phyloP scores from a whole-genome alignment of 306 rosid genomes.

The Vigna mungo region DNA sequence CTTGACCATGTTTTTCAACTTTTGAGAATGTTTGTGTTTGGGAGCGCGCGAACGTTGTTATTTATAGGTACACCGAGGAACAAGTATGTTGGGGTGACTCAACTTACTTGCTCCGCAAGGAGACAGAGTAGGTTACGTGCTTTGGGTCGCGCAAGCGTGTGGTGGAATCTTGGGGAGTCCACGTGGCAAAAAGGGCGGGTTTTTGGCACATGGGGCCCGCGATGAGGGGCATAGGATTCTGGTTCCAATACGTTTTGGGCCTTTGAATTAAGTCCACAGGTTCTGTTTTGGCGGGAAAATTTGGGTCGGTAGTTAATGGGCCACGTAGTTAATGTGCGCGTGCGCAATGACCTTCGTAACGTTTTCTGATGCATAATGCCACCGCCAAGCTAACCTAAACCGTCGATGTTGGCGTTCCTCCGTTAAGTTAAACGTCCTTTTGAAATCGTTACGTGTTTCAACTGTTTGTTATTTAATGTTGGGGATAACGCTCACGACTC shows the following conservation, averaged over 20 bases:
- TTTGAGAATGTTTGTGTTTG: not conserved
- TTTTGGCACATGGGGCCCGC: conserved; percentile 31
- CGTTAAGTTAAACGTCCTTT: not conserved
- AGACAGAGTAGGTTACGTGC: not conserved
- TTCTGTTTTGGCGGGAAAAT: conserved; percentile 42
- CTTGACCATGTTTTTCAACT: conserved; percentile 9
- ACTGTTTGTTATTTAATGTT: not conserved
- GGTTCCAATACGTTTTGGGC: not conserved
- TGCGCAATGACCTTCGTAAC: not conserved
- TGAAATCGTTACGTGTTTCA: not conserved
- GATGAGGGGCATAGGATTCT: conserved; percentile 32
- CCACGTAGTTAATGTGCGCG: conserved; percentile 5
- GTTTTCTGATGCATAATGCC: not conserved
- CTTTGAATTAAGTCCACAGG: not conserved
- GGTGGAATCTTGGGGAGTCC: conserved; percentile 33
- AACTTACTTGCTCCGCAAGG: conserved; percentile 42
- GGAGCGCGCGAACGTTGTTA: not conserved
- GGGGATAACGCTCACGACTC: not conserved
- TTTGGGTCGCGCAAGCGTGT: conserved; percentile 36
- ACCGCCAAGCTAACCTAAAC: conserved; percentile 22
- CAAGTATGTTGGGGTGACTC: not conserved
- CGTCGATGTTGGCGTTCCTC: not conserved
- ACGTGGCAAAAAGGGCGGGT: conserved; percentile 20
- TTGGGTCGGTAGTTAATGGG: conserved; percentile 1
- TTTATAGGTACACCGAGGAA: conserved; percentile 29